phyloP scores from a whole-genome alignment of 2,329 filamentous ascomycete genomes.

The Microdochium nivale region DNA sequence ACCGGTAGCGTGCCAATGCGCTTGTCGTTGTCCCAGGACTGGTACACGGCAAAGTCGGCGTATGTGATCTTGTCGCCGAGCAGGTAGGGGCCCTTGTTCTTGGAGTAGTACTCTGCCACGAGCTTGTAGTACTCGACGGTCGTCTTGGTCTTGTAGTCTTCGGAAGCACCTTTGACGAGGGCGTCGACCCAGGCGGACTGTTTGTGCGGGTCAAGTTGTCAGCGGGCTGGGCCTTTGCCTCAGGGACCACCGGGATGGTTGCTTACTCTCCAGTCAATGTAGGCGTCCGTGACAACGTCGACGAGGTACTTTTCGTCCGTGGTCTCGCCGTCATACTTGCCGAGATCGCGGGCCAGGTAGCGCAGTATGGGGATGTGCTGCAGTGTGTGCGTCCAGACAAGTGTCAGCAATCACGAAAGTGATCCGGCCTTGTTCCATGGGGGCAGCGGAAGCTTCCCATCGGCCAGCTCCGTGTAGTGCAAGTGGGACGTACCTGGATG shows the following conservation, averaged over 20 bases:
- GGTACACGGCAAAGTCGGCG: constrained; percentile 28
- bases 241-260: background rate
- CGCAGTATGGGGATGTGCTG: constrained; percentile 24
- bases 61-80: constrained; percentile 26
- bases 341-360: constrained; percentile 24
- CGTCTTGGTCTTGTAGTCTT: constrained; percentile 21
- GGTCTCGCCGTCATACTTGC: constrained; percentile 25
- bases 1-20: constrained; percentile 23
- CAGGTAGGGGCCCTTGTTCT: constrained; percentile 23
- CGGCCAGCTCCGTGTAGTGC: background rate
- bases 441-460: no score
- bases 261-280: constrained; percentile 29
- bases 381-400: background rate
- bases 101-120: constrained; percentile 19
- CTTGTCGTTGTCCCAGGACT: constrained; percentile 27
- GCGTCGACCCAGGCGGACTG: constrained; percentile 7
- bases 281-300: constrained; percentile 26
- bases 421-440: no score
- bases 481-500: constrained; percentile 7
- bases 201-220: background rate
- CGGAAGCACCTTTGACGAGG: constrained; percentile 13
- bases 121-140: constrained; percentile 20
- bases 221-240: background rate
- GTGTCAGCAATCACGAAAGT: background rate
- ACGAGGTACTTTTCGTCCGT: constrained; percentile 26